Base-by-base conservation (phyloP, 1,139 yeast species). In the Suzukiozyma palmioleophila region DNA sequence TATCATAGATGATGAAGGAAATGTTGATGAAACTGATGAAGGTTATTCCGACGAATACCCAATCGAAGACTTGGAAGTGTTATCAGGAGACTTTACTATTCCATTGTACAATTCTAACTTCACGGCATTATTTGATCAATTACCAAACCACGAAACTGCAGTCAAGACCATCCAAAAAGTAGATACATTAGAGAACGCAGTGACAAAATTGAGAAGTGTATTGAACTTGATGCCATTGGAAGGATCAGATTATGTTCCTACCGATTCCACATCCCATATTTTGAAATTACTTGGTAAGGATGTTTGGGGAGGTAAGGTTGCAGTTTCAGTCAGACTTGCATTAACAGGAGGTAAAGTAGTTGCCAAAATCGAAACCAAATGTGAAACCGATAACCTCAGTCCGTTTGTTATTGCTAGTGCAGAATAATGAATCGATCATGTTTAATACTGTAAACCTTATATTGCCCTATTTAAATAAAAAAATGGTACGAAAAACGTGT, bases 11-110 rank as follows among this genome's bases (percentile, higher is more conserved):
- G 75, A 78, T 8, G 84, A 89, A 18, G 83, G 84, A 27, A 81
- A 87, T 41, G 66, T 73, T 38, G 84, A 77, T 44, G 74, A 72
- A 26, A 76, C 71, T 40, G 96, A 87, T 41, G 95, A 85, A 53
- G 97, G 96, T 3, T 88, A 84, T 76, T 84, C 86, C 44, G 98
- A 92, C 60, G 96, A 89, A 62, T 92, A 90, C 64, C 94, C 84
- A 58, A 77, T 92, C 49, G 97, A 90, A 59, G 84, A 84, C 46
- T 70, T 90, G 57, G 82, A 79, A 44, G 59, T 92, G 40, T 68
- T 67, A 30, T 84, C 94, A 11, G 96, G 96, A 36, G 97, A 89
- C 60, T 92, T 82, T 62, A 73, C 89, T 41, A 64, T 67, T 40
- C 95, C 96, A 39, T 73, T 88, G 26, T 89, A 80, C 59, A 78